Evolutionary conservation across 1,284 basidiomycete species (phyloP), one percentile per base, ranked within the genome.

Genomic region (Rhodofomes roseus): DNA sequence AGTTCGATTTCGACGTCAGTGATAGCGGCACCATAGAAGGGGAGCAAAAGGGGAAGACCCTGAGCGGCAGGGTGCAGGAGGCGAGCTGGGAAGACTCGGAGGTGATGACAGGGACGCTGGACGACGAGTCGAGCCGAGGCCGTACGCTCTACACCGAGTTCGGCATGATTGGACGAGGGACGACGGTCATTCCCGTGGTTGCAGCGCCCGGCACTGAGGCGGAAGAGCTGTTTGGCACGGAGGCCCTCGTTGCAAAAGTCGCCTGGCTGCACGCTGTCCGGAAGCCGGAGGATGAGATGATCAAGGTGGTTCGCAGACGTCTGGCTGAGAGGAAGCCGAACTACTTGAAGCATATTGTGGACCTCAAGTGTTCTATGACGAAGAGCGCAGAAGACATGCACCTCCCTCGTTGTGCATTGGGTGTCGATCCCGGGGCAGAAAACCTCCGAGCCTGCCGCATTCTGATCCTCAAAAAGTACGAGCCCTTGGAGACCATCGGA

Each of bases 171-270:
- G 53, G 53, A 16, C 60, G 60, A 20, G 60, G 56, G 14, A 61
- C 60, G 2, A 50, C 50, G 7, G 56, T 61, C 2, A 39, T 61
- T 23, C 60, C 60, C 16, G 23, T 61, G 34, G 40, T 39, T 5
- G 31, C 31, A 20, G 20, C 3, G 36, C 22, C 4, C 14, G 34
- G 14, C 23, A 11, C 11, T 8, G 14, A 12, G 31, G n/a, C 36
- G 41, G 8, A 4, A 8, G 36, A 39, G 39, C 6, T 22, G 18
- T n/a, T 5, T 22, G 23, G 12, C 29, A 29, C 6, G 20, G 11
- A 54, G 36, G 31, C 34, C 8, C 20, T 34, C 6, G 52, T 37
- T 11, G 52, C 52, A 12, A 54, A 54, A 29, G 22, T 54, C 5
- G 29, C 52, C 4, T 54, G 52, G 34, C 52, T 14, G 22, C 52